phyloP scores from a whole-genome alignment of 371 early-diverging fungal genomes.

The Batkoa obscura region DNA sequence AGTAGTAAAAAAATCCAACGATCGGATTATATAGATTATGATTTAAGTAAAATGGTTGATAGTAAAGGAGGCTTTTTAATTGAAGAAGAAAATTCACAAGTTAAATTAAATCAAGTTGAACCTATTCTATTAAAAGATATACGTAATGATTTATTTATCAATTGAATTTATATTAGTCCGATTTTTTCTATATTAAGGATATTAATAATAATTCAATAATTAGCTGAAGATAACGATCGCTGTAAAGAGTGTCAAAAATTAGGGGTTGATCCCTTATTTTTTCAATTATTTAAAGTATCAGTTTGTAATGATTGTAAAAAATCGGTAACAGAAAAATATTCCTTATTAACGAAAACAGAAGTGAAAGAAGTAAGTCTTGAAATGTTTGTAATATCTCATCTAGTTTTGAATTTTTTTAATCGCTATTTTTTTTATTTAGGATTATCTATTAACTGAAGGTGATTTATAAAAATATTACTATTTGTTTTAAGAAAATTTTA shows the following conservation, averaged over 20 bases:
- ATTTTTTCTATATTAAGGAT: neutral
- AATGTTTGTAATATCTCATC: no score
- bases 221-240: neutral
- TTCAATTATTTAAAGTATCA: slow-evolving; percentile 4
- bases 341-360: slow-evolving; percentile 18
- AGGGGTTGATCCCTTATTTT: slow-evolving; percentile 8
- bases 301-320: slow-evolving; percentile 10
- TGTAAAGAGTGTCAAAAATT: slow-evolving; percentile 10
- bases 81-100: neutral
- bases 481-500: no score
- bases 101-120: neutral
- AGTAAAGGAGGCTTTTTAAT: slow-evolving; percentile 1
- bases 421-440: slow-evolving; percentile 5
- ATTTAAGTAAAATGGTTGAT: neutral
- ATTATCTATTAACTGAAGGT: slow-evolving; percentile 13
- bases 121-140: slow-evolving; percentile 5
- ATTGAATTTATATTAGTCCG: neutral
- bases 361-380: slow-evolving; percentile 17
- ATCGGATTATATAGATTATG: slow-evolving; percentile 3
- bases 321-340: slow-evolving; percentile 9
- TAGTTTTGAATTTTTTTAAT: neutral
- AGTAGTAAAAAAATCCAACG: neutral
- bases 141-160: neutral
- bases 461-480: slow-evolving; percentile 11
- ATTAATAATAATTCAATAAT: no score